phyloP scores from a whole-genome alignment of 2,329 filamentous ascomycete species.

The Verticillium albo-atrum region DNA sequence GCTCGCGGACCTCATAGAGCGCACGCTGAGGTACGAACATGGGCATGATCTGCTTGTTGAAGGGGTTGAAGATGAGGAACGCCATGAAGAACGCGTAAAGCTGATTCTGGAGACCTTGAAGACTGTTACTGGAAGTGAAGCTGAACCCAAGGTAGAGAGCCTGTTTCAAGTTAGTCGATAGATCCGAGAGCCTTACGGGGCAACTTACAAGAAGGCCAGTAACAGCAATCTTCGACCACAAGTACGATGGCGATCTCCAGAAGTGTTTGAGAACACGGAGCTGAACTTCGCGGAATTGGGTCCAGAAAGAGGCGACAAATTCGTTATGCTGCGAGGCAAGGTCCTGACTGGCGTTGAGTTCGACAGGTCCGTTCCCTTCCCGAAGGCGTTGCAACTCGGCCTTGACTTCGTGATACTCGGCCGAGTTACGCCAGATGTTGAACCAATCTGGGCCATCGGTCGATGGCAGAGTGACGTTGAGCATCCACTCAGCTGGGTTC shows the following conservation, averaged over 20 bases:
- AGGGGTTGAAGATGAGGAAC: conserved; percentile 60
- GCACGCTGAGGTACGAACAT: conserved; percentile 64
- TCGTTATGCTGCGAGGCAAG: conserved; percentile 39
- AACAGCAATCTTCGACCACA: conserved; percentile 61
- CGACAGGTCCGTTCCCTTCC: conserved; percentile 26
- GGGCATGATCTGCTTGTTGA: conserved; percentile 64
- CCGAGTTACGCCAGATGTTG: conserved; percentile 26
- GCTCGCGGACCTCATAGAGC: conserved; percentile 64
- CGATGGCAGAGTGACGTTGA: conserved; percentile 30
- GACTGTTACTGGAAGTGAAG: conserved; percentile 51
- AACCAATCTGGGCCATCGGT: conserved; percentile 26
- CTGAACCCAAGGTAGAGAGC: conserved; percentile 64
- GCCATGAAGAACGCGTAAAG: conserved; percentile 67
- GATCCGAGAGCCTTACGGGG: background rate
- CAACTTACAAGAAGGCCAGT: conserved; percentile 29
- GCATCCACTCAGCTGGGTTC: conserved; percentile 67
- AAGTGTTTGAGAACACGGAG: conserved; percentile 66
- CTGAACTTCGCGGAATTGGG: conserved; percentile 57
- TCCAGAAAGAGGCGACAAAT: conserved; percentile 64
- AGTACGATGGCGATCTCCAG: conserved; percentile 68
- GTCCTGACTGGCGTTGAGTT: conserved; percentile 1
- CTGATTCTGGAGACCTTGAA: conserved; percentile 64
- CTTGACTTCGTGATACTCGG: conserved; percentile 22
- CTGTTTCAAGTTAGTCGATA: conserved; percentile 18
- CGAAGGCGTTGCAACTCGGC: conserved; percentile 19